These are phyloP conservation scores for Beauveria sp. DNA, from an alignment of 2,329 filamentous ascomycete species.

Conservation along the genomic window DNA sequence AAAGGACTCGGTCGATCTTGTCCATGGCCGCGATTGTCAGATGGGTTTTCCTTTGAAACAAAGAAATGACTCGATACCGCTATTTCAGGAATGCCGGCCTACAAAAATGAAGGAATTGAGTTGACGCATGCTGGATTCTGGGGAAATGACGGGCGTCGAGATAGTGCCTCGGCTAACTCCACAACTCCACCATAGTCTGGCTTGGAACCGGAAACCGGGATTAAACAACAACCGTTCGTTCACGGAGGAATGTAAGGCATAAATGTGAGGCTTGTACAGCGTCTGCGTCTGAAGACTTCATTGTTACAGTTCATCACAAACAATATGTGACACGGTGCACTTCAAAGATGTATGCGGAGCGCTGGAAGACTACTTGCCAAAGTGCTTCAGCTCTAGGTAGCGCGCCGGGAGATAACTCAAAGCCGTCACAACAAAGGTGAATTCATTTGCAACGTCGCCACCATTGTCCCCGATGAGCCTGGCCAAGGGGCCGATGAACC, in stretches of 20 bases:
- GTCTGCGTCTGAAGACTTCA: too few relatives aligned
- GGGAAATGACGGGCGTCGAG: background rate
- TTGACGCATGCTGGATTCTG: background rate
- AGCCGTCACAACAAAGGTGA: conserved; percentile 35
- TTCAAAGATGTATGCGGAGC: background rate
- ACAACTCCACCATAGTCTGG: background rate
- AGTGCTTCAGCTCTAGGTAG: conserved; percentile 30
- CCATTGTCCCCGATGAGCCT: conserved; percentile 48
- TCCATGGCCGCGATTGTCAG: background rate
- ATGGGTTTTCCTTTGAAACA: too few relatives aligned
- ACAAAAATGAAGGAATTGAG: background rate
- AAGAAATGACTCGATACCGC: background rate
- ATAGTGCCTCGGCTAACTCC: conserved; percentile 5
- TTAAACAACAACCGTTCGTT: background rate
- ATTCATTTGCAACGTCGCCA: conserved; percentile 43
- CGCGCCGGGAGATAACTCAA: conserved; percentile 33
- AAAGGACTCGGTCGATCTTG: conserved; percentile 20
- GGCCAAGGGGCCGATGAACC: conserved; percentile 49
- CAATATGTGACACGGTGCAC: background rate
- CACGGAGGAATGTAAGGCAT: background rate
- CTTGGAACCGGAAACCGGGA: background rate
- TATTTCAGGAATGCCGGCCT: background rate
- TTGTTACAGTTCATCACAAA: too few relatives aligned
- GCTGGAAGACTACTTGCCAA: background rate
- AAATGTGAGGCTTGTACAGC: background rate